phyloP scores from a whole-genome alignment of 164 flowering plant species.

The Macadamia integrifolia region DNA sequence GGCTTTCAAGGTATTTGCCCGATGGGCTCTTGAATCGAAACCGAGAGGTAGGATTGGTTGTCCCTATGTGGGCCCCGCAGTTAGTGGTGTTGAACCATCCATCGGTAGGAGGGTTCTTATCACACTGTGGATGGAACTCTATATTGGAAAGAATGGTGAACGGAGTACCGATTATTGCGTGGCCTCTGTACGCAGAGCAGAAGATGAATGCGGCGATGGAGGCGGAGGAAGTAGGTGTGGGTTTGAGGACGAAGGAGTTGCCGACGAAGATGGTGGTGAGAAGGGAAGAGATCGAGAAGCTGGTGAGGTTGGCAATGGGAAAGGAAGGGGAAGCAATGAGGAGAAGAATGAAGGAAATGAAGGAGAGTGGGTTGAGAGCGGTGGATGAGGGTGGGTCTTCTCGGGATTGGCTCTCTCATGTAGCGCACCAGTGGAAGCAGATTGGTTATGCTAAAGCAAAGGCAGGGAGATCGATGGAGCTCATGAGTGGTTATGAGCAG shows the following conservation, averaged over 20 bases:
- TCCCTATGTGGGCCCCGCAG: constrained; percentile 20
- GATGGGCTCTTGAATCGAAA: constrained; percentile 14
- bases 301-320: constrained; percentile 8
- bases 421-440: constrained; percentile 5
- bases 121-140: constrained; percentile 26
- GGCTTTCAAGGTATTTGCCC: constrained; percentile 5
- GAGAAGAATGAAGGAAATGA: constrained; percentile 1
- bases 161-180: constrained; percentile 23
- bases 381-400: constrained; percentile 14
- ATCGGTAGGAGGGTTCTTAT: constrained; percentile 17
- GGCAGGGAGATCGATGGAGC: no score
- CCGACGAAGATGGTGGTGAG: background rate
- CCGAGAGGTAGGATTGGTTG: constrained; percentile 4
- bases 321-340: constrained; percentile 7
- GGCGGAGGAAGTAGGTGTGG: constrained; percentile 12
- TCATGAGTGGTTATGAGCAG: no score
- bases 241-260: background rate
- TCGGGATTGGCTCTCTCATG: background rate
- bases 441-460: no score
- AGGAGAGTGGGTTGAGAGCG: constrained; percentile 2
- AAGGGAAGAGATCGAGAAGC: constrained; percentile 5
- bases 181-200: constrained; percentile 26
- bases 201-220: constrained; percentile 13
- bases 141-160: constrained; percentile 17
- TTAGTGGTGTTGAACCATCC: constrained; percentile 12